Evolutionary conservation across 805 yeast genomes (phyloP).

Genomic region (Jamesozyma hellenica): DNA sequence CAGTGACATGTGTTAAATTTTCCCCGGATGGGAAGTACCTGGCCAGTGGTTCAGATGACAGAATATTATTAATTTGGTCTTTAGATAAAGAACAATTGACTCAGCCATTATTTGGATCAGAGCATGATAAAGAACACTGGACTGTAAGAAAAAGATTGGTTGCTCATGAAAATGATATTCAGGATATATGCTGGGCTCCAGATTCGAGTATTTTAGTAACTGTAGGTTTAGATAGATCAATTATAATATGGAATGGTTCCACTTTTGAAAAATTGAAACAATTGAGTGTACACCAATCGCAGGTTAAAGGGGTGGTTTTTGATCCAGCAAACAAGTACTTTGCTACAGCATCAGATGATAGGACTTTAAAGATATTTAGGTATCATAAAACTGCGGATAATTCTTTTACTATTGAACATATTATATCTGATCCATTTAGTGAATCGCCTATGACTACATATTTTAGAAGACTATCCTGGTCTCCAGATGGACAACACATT

Average conservation of each 20-base stretch:
- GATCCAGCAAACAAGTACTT: constrained; percentile 98
- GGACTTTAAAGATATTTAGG: constrained; percentile 79
- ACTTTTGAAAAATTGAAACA: constrained; percentile 81
- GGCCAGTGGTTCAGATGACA: constrained; percentile 94
- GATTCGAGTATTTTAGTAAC: constrained; percentile 84
- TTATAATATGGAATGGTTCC: constrained; percentile 86
- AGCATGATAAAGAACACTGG: constrained; percentile 85
- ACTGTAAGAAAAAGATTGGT: constrained; percentile 82
- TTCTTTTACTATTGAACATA: constrained; percentile 78
- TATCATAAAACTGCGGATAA: constrained; percentile 67
- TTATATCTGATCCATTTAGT: constrained; percentile 73
- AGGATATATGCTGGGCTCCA: constrained; percentile 97
- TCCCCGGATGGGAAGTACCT: constrained; percentile 85
- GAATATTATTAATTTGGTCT: constrained; percentile 86
- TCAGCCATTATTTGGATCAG: constrained; percentile 54
- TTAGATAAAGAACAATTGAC: constrained; percentile 51
- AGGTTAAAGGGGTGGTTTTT: constrained; percentile 92
- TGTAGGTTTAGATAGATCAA: constrained; percentile 88
- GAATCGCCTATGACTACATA: constrained; percentile 89
- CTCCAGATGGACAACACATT: constrained; percentile 80
- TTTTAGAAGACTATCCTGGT: constrained; percentile 79
- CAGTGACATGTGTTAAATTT: constrained; percentile 86
- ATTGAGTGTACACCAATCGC: constrained; percentile 87
- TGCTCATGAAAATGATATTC: constrained; percentile 96
- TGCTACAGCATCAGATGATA: constrained; percentile 93